Percentiles rank a stretch among this genome's conserved stretches.
Conservation (phyloP, 1,284 basidiomycete species). For the Naganishia sp. region DNA sequence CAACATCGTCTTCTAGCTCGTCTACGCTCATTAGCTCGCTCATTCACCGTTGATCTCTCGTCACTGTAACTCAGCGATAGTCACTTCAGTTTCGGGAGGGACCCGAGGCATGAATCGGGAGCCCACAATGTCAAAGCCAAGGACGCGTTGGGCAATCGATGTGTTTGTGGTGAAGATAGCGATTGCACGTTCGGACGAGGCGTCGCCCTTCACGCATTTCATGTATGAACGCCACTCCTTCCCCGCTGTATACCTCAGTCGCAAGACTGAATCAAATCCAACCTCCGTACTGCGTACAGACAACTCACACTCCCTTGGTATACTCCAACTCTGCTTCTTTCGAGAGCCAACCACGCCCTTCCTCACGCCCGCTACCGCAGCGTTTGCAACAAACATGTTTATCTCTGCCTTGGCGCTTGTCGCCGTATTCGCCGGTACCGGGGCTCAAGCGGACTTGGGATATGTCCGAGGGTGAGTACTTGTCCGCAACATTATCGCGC, state of each 20-base stretch:
- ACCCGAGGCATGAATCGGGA: too few species aligned
- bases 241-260: too few species aligned
- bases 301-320: background rate
- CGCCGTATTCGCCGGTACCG: background rate
- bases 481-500: background rate
- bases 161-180: too few species aligned
- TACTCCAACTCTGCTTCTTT: background rate
- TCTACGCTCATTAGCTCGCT: too few species aligned
- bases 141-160: too few species aligned
- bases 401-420: constrained; percentile 1
- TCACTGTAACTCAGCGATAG: too few species aligned
- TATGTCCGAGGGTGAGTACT: constrained; percentile 13
- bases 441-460: constrained; percentile 2
- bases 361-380: background rate
- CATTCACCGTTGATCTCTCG: background rate
- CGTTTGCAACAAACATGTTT: background rate
- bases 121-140: too few species aligned
- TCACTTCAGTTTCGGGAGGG: too few species aligned
- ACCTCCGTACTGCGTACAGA: constrained; percentile 10
- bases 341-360: background rate
- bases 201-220: too few species aligned
- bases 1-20: too few species aligned
- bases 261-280: background rate
- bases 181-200: too few species aligned
- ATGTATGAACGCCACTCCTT: too few species aligned